Base-by-base conservation (phyloP, 768 basidiomycete species). In the Exidia glandulosa region DNA sequence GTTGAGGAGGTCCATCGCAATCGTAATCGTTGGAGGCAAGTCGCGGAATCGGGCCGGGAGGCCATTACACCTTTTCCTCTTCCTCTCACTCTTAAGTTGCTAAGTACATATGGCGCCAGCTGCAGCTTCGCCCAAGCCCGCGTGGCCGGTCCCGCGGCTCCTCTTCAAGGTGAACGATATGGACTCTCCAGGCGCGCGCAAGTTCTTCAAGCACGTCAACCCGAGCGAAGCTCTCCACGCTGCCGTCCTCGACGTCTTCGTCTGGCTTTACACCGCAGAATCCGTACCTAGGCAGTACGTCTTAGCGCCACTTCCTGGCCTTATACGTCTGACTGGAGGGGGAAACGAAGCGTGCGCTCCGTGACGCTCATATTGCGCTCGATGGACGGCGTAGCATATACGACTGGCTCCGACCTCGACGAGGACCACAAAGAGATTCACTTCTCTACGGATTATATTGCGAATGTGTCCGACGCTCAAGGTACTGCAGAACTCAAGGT, bases 331-430 rank as follows among this genome's bases (percentile, higher is more conserved):
- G 27, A 29, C n/a, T n/a, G n/a, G n/a, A n/a, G n/a, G n/a, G n/a
- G n/a, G 10, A 37, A 9, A 37, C 19, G 19, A 48, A 65, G 64
- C 32, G 61, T 68, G 30, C 57, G 65, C 2, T 64, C 64, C 3
- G 56, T 70, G 33, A 61, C 62, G 2, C 45, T 70, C 2, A 54
- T 61, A n/a, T 33, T 70, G 19, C 57, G 58, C 7, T 27, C n/a
- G 32, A 86, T 88, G 78, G 76, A 78, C 25, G 88, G 87, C 32
- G 81, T 88, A 12, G 89, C 89, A 32, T 76, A 87, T 69, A 86
- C 88, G 0, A 75, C 67, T 37, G 87, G 87, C 59, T 74, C 75
- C 0, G 63, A 68, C 23, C 64, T 71, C 2, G 69, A 70, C 57
- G 57, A 72, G 13, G 68, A 75, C 14, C 75, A 82, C 69, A 90